Evolutionary conservation across 2,329 filamentous ascomycete genomes (phyloP), one percentile per base, ranked within the genome.

Genomic region (Curvularia hawaiiensis): DNA sequence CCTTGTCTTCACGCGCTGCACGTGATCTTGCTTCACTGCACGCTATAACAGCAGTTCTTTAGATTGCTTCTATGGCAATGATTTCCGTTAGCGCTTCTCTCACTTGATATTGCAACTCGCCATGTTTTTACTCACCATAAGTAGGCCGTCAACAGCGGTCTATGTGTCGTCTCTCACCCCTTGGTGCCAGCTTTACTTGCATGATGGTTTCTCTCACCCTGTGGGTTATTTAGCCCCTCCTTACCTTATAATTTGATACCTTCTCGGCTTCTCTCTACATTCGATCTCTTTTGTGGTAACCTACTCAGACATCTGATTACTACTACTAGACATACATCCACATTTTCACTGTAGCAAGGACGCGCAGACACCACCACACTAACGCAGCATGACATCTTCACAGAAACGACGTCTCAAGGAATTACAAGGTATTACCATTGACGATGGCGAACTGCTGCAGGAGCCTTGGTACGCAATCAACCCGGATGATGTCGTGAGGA

Each of bases 391-490:
- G 18, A 35, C 24, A 11, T 12, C 18, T 26, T 43, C 38, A 11
- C 35, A 50, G 18, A 50, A 50, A 33, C 38, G 38, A 16, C 1
- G 12, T 28, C 14, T 50, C 1, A 31, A 26, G 6, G 24, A 33
- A 7, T 38, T 14, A 11, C 33, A 57, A 5, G 20, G 54, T 26
- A 10, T 43, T 0, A 28, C n/a, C 1, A 28, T 44, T 11, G 38
- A 45, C 5, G 47, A 62, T 33, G 20, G 60, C 28, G 20, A 51
- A 30, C 40, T 55, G 24, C 45, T 52, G 2, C 22, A 58, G n/a
- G 22, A 62, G 33, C 38, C 41, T 1, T 60, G 58, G 55, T 59
- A 55, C 24, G 33, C 45, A 1, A 38, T 64, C 11, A 48, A 60
- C 0, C 60, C 45, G 4, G 40, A 54, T 4, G 33, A 47, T 1